phyloP scores from a whole-genome alignment of 1,284 basidiomycete genomes.

The Heterobasidion parviporum region DNA sequence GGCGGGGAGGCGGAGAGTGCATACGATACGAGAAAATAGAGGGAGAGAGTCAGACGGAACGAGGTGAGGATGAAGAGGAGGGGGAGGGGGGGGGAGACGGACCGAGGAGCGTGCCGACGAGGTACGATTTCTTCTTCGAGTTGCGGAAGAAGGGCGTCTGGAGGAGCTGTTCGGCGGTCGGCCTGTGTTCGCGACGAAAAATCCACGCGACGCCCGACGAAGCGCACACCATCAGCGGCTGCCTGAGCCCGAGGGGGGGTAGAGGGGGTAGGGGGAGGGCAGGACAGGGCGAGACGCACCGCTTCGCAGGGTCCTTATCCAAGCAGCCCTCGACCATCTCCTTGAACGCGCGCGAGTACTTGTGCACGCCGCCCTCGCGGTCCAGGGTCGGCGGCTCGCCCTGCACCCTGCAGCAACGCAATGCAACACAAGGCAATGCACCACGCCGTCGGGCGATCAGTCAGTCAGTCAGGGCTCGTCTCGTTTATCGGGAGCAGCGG shows the following conservation, averaged over 20 bases:
- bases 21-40: neutral
- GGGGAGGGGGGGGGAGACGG: slow-evolving; percentile 13
- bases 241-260: neutral
- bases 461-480: neutral
- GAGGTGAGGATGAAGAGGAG: neutral
- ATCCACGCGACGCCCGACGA: neutral
- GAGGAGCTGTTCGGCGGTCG: slow-evolving; percentile 72
- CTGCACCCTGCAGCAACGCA: slow-evolving; percentile 40
- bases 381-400: slow-evolving; percentile 70
- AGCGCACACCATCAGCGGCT: too few relatives aligned
- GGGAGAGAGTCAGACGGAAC: neutral
- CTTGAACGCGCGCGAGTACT: slow-evolving; percentile 76
- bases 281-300: slow-evolving; percentile 27
- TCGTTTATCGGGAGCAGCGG: too few relatives aligned
- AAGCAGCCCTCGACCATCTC: slow-evolving; percentile 79
- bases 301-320: slow-evolving; percentile 70
- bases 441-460: neutral
- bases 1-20: neutral
- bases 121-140: slow-evolving; percentile 67
- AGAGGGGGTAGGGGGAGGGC: neutral
- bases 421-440: slow-evolving; percentile 7
- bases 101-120: slow-evolving; percentile 72
- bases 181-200: slow-evolving; percentile 30
- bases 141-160: slow-evolving; percentile 73
- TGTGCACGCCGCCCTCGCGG: slow-evolving; percentile 62